Evolutionary conservation across 2,329 filamentous ascomycete genomes (phyloP).

Genomic region (Scleromitrula shiraiana): DNA sequence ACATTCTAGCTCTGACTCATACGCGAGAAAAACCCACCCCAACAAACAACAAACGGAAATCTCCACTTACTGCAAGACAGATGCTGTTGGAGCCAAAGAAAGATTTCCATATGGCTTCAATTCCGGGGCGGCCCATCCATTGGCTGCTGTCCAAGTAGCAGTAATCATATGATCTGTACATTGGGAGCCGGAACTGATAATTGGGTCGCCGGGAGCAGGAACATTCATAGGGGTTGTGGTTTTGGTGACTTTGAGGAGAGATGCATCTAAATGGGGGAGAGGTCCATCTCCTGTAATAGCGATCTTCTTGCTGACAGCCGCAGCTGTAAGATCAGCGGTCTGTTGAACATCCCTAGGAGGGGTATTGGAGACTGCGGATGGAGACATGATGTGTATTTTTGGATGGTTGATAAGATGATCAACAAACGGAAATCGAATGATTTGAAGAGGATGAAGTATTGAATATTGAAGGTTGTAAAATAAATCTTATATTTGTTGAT

Average conservation of each 20-base stretch:
- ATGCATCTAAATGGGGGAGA: constrained; percentile 44
- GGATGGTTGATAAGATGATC: neutral
- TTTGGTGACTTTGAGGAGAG: constrained; percentile 48
- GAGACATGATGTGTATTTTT: constrained; percentile 36
- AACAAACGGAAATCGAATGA: too few relatives aligned
- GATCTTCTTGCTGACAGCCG: constrained; percentile 43
- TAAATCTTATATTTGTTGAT: too few relatives aligned
- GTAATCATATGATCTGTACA: constrained; percentile 83
- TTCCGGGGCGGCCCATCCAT: constrained; percentile 67
- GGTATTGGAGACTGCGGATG: constrained; percentile 34
- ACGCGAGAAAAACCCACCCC: neutral
- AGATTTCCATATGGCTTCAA: constrained; percentile 73
- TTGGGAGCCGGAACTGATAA: constrained; percentile 25
- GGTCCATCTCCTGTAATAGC: constrained; percentile 42
- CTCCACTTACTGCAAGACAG: constrained; percentile 52
- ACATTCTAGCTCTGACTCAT: neutral
- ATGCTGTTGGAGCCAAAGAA: constrained; percentile 71
- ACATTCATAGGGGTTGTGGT: constrained; percentile 44
- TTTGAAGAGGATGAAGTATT: too few relatives aligned
- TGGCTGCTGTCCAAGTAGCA: constrained; percentile 53
- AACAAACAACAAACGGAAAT: neutral
- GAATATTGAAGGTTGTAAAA: too few relatives aligned
- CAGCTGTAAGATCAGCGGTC: constrained; percentile 44
- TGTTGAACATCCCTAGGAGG: constrained; percentile 34
- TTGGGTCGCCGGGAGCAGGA: constrained; percentile 38